Conservation (phyloP, 2,329 filamentous ascomycete species). For the Ophiostoma sp. region DNA sequence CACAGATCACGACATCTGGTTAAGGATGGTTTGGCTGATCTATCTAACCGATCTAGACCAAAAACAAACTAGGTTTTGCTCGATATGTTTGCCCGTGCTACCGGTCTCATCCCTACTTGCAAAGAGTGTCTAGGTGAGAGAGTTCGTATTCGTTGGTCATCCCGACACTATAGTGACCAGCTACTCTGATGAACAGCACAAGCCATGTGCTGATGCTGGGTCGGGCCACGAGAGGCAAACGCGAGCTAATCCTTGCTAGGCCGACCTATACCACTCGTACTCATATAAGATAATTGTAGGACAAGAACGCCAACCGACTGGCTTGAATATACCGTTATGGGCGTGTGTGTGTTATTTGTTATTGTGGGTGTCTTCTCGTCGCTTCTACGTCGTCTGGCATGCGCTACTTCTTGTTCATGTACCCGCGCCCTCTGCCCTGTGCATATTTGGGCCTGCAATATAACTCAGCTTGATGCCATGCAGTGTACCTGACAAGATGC, state of each 20-base stretch:
- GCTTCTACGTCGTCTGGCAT: neutral
- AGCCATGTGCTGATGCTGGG: neutral
- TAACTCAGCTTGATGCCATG: neutral
- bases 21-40: neutral
- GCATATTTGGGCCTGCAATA: neutral
- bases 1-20: neutral
- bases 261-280: neutral
- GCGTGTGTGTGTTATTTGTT: neutral
- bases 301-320: neutral
- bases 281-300: neutral
- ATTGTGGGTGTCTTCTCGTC: neutral
- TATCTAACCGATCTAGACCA: neutral
- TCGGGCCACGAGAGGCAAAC: neutral
- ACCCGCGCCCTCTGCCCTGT: neutral
- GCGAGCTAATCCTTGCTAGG: neutral
- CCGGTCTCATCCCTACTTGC: neutral
- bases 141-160: neutral
- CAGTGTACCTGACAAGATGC: conserved; percentile 1
- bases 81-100: neutral
- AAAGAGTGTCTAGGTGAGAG: neutral
- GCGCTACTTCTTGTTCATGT: neutral
- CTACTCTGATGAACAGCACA: neutral
- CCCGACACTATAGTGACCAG: neutral
- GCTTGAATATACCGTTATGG: neutral
- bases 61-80: neutral